These are phyloP conservation scores for Rhizomucor pusillus DNA, from an alignment of 371 early-diverging fungal species.

Conservation along the genomic window DNA sequence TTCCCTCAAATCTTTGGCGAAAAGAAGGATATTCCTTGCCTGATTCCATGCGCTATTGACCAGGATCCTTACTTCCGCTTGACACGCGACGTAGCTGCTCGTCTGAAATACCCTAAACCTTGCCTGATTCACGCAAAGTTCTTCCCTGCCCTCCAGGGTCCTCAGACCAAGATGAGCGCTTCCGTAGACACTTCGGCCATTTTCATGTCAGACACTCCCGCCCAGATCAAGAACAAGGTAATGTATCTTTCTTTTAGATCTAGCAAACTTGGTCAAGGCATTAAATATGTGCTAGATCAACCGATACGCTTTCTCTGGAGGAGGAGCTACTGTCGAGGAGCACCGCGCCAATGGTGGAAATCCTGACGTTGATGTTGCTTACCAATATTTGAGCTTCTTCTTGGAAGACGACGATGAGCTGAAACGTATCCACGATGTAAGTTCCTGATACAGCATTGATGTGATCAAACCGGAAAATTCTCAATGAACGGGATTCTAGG, in stretches of 20 bases:
- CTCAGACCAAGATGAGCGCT: constrained; percentile 99
- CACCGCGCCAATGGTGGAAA: constrained; percentile 93
- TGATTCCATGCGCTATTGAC: constrained; percentile 99
- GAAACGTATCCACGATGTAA: constrained; percentile 61
- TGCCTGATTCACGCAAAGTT: constrained; percentile 94
- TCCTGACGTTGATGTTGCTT: constrained; percentile 97
- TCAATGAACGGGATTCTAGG: constrained; percentile 20
- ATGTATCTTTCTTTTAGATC: neutral
- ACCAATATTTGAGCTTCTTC: constrained; percentile 97
- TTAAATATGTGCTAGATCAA: constrained; percentile 64
- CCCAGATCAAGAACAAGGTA: constrained; percentile 96
- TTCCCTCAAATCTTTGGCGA: constrained; percentile 96
- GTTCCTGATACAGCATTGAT: no score
- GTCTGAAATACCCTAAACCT: constrained; percentile 97
- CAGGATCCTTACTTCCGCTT: constrained; percentile 99
- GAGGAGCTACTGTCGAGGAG: constrained; percentile 90
- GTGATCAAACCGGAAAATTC: neutral
- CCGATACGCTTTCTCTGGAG: constrained; percentile 97
- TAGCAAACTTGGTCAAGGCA: neutral
- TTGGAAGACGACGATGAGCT: constrained; percentile 96
- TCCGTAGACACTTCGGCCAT: constrained; percentile 92
- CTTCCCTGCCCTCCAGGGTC: constrained; percentile 97
- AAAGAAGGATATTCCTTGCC: constrained; percentile 88
- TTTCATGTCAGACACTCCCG: constrained; percentile 93
- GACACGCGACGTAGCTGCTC: constrained; percentile 95